Percentiles rank a stretch among this genome's conserved stretches.
These are phyloP conservation scores for Geotrichum histeridarum DNA, from an alignment of 1,139 yeast genomes.

Conservation along the genomic window DNA sequence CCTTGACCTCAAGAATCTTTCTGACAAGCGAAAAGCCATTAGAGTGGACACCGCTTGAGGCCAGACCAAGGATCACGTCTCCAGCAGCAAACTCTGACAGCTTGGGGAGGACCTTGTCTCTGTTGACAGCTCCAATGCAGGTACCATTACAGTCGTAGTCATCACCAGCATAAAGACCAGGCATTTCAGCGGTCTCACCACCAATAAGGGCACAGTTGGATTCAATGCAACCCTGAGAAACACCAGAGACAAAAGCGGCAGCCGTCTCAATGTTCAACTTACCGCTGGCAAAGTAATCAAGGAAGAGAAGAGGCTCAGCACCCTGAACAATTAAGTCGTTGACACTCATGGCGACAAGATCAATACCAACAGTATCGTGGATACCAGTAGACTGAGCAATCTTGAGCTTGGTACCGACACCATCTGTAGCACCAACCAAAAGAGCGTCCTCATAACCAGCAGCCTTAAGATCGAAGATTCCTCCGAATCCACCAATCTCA, in stretches of 20 bases:
- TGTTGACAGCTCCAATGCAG: slow-evolving; percentile 96
- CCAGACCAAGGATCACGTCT: slow-evolving; percentile 78
- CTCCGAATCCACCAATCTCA: slow-evolving; percentile 98
- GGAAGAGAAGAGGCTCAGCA: slow-evolving; percentile 92
- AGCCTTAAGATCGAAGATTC: slow-evolving; percentile 80
- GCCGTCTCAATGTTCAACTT: slow-evolving; percentile 80
- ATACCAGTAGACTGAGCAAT: slow-evolving; percentile 86
- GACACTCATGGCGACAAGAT: slow-evolving; percentile 97
- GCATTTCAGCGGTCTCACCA: slow-evolving; percentile 99
- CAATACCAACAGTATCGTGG: slow-evolving; percentile 96
- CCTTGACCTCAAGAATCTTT: slow-evolving; percentile 76
- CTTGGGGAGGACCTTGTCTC: slow-evolving; percentile 68
- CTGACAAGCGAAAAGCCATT: slow-evolving; percentile 97
- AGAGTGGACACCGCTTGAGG: slow-evolving; percentile 90
- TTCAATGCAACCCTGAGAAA: slow-evolving; percentile 90
- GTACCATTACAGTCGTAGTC: slow-evolving; percentile 99
- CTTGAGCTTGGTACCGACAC: slow-evolving; percentile 96
- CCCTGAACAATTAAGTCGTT: slow-evolving; percentile 97
- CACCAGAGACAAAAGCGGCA: slow-evolving; percentile 86
- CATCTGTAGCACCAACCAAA: slow-evolving; percentile 96
- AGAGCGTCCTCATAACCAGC: slow-evolving; percentile 82
- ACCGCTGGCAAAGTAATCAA: slow-evolving; percentile 96
- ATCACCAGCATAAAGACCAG: slow-evolving; percentile 92
- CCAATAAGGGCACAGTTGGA: slow-evolving; percentile 98
- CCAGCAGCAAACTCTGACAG: slow-evolving; percentile 64